Conservation (phyloP, 345 rosid genomes). For the Ceriops zippeliana region DNA sequence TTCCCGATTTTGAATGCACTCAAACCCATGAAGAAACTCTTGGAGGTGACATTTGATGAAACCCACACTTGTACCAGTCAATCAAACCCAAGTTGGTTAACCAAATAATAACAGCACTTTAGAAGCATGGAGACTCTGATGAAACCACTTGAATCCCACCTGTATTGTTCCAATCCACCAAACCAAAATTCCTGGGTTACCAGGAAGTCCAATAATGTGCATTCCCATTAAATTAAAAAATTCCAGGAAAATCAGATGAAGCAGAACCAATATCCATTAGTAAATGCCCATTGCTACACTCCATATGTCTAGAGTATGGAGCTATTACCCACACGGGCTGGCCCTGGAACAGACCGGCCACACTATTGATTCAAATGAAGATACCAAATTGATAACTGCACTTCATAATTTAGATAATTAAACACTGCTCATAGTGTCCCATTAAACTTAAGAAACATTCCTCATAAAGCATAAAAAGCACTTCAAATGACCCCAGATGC, state of each 20-base stretch:
- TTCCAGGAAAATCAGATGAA: neutral
- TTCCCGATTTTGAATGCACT: neutral
- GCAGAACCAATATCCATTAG: constrained; percentile 12
- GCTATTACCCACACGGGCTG: constrained; percentile 10
- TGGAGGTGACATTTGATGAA: neutral
- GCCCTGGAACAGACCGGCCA: constrained; percentile 11
- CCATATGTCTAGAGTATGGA: constrained; percentile 8
- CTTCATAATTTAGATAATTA: constrained; percentile 3
- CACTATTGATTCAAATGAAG: neutral
- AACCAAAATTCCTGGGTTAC: constrained; percentile 15
- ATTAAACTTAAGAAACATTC: constrained; percentile 8
- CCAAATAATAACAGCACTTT: neutral
- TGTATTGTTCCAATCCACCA: constrained; percentile 11
- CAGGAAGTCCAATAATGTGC: constrained; percentile 10
- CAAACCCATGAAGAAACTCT: neutral
- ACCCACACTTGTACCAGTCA: neutral
- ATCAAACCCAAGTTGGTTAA: neutral
- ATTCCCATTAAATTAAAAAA: constrained; percentile 19
- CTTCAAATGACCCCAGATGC: constrained; percentile 9
- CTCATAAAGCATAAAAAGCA: constrained; percentile 7
- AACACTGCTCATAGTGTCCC: constrained; percentile 6
- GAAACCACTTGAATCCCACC: constrained; percentile 4
- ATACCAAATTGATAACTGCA: constrained; percentile 9
- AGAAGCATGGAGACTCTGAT: neutral
- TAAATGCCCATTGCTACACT: constrained; percentile 18